phyloP scores from a whole-genome alignment of 2,329 filamentous ascomycete species.

The Elsinoe perseae region DNA sequence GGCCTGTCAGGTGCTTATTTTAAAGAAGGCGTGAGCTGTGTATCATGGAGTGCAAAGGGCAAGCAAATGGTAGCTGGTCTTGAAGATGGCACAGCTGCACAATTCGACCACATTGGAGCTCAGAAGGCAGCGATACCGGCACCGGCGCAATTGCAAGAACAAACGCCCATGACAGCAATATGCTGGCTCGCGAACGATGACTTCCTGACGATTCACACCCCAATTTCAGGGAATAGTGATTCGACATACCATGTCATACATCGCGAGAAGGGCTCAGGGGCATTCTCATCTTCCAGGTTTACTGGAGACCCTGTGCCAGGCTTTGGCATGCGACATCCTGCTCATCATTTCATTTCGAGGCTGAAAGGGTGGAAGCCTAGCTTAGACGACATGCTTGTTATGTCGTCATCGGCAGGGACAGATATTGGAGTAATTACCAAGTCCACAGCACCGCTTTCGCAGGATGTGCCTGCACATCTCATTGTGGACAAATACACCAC shows the following conservation, averaged over 20 bases:
- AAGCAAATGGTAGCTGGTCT: slow-evolving; percentile 88
- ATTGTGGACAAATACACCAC: slow-evolving; percentile 64
- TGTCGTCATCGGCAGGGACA: slow-evolving; percentile 70
- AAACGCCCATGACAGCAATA: slow-evolving; percentile 46
- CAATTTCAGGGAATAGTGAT: slow-evolving; percentile 34
- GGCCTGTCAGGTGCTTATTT: slow-evolving; percentile 55
- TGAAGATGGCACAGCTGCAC: slow-evolving; percentile 67
- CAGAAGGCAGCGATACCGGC: slow-evolving; percentile 71
- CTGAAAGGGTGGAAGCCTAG: slow-evolving; percentile 73
- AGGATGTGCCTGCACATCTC: slow-evolving; percentile 50
- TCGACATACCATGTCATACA: slow-evolving; percentile 76
- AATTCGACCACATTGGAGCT: slow-evolving; percentile 75
- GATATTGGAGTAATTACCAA: slow-evolving; percentile 73
- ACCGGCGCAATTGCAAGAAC: slow-evolving; percentile 57
- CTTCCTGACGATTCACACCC: slow-evolving; percentile 72
- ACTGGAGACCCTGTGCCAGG: slow-evolving; percentile 57
- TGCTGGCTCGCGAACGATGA: slow-evolving; percentile 83
- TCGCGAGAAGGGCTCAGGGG: slow-evolving; percentile 49
- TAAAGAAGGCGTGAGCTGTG: slow-evolving; percentile 68
- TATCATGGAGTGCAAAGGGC: slow-evolving; percentile 85
- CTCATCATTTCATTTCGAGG: slow-evolving; percentile 70
- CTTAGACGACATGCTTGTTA: slow-evolving; percentile 71
- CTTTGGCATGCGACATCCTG: slow-evolving; percentile 52
- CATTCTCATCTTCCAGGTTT: slow-evolving; percentile 67
- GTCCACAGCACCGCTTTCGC: slow-evolving; percentile 59